Evolutionary conservation across 176 grass and related monocot genomes (phyloP), one percentile per base, ranked within the genome.

Genomic region (Oryza nivara): DNA sequence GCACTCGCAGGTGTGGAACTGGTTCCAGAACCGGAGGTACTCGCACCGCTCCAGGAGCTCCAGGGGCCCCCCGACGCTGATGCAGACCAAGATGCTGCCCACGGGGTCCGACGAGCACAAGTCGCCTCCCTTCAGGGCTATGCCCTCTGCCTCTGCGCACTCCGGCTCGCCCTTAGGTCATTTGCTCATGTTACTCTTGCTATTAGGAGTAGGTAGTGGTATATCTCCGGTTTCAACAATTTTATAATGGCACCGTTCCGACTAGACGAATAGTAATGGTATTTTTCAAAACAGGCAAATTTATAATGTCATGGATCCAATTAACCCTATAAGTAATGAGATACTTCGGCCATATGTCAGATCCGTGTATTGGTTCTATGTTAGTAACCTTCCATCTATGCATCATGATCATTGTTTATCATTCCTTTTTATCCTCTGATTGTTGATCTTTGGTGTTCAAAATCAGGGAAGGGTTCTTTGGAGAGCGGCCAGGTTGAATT

Each of bases 21-120:
- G 97, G 97, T 99, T 99, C 74, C 97, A 99, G 74, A 99, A 99
- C 86, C 87, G 93, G 82, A 92, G 97, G 75, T 95, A 99, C 88
- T 92, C 93, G 73, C 93, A 96, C 71, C 91, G 92, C 68, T 87
- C 97, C 61, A 99, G 93, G 74, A 85, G 66, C n/a, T 51, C 73
- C 73, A 86, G 84, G 61, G 69, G 41, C 32, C 40, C 75, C 49
- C 40, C 75, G 79, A 80, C 49, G 66, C 23, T 65, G 51, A 63
- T 75, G 63, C 70, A 73, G 67, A 73, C 71, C 1, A 92, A 86
- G 75, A 83, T 88, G 73, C 72, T 82, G 35, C 85, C 88, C 6
- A 68, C 82, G 66, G 72, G 80, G 47, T 78, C 82, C 5, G 87
- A 92, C 14, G 88, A 88, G 36, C 89, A 89, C 47, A 87, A 88